Percentiles rank a stretch among this genome's conserved stretches.
phyloP scores from a whole-genome alignment of 148 eudicot genomes.

The Rhododendron griersonianum region DNA sequence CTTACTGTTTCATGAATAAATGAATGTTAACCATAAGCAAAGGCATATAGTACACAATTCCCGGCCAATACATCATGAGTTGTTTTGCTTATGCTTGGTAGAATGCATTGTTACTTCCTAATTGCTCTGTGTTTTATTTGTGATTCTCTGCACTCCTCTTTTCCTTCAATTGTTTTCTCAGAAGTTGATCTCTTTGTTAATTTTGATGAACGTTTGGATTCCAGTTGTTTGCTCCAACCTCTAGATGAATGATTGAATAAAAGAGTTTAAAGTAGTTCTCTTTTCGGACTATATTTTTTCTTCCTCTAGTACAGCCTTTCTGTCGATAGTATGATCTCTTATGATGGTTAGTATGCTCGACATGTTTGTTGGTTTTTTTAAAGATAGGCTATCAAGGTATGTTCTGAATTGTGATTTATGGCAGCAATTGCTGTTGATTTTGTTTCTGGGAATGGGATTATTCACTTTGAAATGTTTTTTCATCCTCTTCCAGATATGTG shows the following conservation, averaged over 20 bases:
- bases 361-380: not conserved
- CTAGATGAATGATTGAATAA: not conserved
- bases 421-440: not conserved
- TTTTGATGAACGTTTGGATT: not conserved
- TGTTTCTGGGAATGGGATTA: not conserved
- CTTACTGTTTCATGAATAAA: not conserved
- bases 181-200: not conserved
- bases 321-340: not conserved
- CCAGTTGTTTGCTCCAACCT: not conserved
- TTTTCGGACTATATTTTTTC: not conserved
- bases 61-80: not conserved
- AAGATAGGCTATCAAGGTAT: not conserved
- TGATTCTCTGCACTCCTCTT: not conserved
- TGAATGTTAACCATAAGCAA: not conserved
- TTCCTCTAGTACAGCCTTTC: not conserved
- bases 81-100: not conserved
- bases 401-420: not conserved
- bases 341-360: not conserved
- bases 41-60: not conserved
- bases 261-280: not conserved
- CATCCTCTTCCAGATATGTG: constrained; percentile 33
- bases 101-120: not conserved
- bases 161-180: not conserved
- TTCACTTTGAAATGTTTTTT: not conserved
- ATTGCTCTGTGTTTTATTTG: not conserved